phyloP scores from a whole-genome alignment of 179 eudicot species.

The Dionaea muscipula region DNA sequence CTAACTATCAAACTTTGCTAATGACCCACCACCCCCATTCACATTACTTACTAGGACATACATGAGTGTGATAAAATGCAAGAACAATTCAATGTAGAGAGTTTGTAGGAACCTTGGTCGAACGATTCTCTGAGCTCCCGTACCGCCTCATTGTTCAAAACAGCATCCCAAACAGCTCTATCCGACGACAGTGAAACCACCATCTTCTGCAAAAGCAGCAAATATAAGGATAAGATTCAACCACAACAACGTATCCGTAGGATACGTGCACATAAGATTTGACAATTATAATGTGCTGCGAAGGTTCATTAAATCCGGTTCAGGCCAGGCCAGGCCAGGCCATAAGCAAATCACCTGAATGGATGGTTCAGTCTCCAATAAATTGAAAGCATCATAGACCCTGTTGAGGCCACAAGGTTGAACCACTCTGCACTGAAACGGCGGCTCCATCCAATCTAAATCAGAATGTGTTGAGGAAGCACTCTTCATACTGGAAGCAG shows the following conservation, averaged over 20 bases:
- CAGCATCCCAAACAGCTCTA: constrained; percentile 84
- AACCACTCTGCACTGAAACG: constrained; percentile 25
- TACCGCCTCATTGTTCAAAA: constrained; percentile 73
- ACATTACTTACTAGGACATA: no score
- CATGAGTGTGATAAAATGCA: no score
- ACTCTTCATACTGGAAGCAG: constrained; percentile 8
- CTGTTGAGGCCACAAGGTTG: constrained; percentile 25
- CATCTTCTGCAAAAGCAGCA: constrained; percentile 61
- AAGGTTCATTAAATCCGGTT: no score
- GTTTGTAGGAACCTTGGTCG: constrained; percentile 33
- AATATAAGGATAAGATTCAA: constrained; percentile 3
- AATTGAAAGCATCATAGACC: constrained; percentile 61
- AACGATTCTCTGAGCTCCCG: constrained; percentile 59
- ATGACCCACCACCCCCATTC: no score
- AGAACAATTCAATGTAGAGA: no score
- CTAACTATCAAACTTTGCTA: no score
- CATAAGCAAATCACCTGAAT: constrained; percentile 38
- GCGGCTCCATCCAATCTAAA: constrained; percentile 64
- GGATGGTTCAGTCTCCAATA: constrained; percentile 50
- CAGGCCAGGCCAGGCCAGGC: no score
- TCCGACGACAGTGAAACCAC: constrained; percentile 77
- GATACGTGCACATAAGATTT: no score
- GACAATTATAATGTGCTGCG: no score
- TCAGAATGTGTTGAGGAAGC: constrained; percentile 28
- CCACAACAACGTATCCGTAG: no score